phyloP scores from a whole-genome alignment of 2,329 filamentous ascomycete species.

The Chaetomiaceae sp. region DNA sequence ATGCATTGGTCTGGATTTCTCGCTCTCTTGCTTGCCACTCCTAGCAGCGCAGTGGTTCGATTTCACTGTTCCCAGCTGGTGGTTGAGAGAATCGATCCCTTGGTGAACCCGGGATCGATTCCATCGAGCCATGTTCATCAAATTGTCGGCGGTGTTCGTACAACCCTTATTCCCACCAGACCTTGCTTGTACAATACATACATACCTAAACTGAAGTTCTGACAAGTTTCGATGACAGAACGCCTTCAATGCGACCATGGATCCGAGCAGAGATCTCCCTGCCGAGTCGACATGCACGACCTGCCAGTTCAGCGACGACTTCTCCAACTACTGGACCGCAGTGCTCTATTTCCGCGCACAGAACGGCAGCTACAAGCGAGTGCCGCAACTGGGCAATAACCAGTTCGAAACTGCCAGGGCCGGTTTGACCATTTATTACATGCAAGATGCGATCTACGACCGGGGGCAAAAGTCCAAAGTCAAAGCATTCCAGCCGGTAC shows the following conservation, averaged over 20 bases:
- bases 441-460: constrained; percentile 2
- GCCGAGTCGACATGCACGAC: constrained; percentile 5
- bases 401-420: background rate
- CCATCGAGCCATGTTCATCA: constrained; percentile 2
- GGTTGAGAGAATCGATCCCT: background rate
- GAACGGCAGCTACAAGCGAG: constrained; percentile 1
- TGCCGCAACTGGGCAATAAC: background rate
- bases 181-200: too few relatives aligned
- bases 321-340: constrained; percentile 3
- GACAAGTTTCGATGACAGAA: too few relatives aligned
- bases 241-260: background rate
- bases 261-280: background rate
- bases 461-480: background rate
- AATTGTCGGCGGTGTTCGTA: background rate
- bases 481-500: background rate
- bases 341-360: background rate
- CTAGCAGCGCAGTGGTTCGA: background rate
- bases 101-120: background rate
- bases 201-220: too few relatives aligned
- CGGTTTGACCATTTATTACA: constrained; percentile 1
- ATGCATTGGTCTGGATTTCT: background rate
- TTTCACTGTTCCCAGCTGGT: background rate
- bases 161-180: background rate
- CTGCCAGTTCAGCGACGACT: background rate
- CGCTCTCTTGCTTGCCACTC: background rate